Conservation (phyloP, 345 rosid genomes). For the Nephelium lappaceum region DNA sequence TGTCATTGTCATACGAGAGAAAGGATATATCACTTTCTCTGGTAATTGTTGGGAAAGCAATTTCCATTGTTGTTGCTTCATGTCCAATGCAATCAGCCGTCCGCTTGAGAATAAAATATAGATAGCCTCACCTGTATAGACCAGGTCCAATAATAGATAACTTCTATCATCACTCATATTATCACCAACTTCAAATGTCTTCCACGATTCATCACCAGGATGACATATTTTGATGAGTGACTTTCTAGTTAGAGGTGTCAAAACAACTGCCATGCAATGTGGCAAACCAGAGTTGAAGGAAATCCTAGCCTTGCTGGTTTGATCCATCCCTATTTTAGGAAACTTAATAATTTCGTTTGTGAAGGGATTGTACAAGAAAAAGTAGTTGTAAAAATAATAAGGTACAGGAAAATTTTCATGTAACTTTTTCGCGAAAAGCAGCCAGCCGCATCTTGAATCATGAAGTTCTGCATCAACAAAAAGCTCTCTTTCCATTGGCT, state of each 20-base stretch:
- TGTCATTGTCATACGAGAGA: no score
- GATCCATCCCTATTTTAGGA: background rate
- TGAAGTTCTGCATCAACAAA: background rate
- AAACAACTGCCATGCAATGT: background rate
- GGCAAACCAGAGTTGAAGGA: background rate
- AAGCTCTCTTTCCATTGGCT: background rate
- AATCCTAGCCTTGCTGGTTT: background rate
- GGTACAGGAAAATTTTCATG: no score
- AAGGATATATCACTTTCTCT: no score
- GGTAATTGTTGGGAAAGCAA: no score
- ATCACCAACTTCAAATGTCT: no score
- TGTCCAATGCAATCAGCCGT: no score
- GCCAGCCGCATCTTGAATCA: background rate
- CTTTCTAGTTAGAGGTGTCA: background rate
- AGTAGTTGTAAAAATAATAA: no score
- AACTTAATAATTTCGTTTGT: background rate
- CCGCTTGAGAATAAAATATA: no score
- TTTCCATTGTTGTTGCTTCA: no score
- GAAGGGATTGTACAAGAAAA: background rate
- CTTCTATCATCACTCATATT: no score
- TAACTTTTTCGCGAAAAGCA: background rate
- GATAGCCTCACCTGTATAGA: no score
- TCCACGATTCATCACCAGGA: background rate
- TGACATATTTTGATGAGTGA: background rate
- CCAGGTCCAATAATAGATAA: no score